phyloP scores from a whole-genome alignment of 768 basidiomycete genomes.

The Lactifluus echinatus region DNA sequence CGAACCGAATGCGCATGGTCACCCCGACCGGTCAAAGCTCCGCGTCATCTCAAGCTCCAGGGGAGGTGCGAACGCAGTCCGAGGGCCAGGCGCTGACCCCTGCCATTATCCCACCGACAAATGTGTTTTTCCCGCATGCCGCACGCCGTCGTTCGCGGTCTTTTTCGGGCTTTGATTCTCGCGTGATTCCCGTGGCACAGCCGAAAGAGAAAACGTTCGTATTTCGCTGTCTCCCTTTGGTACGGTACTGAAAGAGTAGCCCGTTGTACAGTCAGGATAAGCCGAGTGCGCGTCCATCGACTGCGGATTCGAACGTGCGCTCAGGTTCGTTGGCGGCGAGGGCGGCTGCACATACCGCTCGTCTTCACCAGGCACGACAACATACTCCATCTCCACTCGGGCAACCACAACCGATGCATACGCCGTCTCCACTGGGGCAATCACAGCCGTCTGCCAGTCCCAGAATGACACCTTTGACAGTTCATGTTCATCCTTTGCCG shows the following conservation, averaged over 20 bases:
- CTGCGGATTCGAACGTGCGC: neutral
- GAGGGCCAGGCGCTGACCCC: neutral
- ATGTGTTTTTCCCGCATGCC: conserved; percentile 55
- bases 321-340: neutral
- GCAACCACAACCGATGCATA: too few relatives aligned
- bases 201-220: conserved; percentile 21
- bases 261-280: neutral
- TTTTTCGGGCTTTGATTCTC: conserved; percentile 61
- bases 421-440: conserved; percentile 19
- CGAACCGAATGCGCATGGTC: conserved; percentile 19
- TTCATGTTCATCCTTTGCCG: neutral
- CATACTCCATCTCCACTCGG: conserved; percentile 22
- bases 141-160: conserved; percentile 57
- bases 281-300: conserved; percentile 3
- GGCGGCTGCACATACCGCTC: conserved; percentile 4
- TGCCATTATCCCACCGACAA: conserved; percentile 40
- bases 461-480: neutral
- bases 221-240: neutral
- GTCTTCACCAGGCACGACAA: conserved; percentile 14
- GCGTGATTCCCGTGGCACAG: conserved; percentile 23
- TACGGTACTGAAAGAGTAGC: neutral
- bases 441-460: neutral
- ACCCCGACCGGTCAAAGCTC: conserved; percentile 20
- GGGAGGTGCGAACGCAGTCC: neutral
- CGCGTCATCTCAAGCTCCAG: neutral